Percentiles rank a stretch among this genome's conserved stretches.
Conservation (phyloP, 768 basidiomycete species). For the Sporobolomyces pararoseus region DNA sequence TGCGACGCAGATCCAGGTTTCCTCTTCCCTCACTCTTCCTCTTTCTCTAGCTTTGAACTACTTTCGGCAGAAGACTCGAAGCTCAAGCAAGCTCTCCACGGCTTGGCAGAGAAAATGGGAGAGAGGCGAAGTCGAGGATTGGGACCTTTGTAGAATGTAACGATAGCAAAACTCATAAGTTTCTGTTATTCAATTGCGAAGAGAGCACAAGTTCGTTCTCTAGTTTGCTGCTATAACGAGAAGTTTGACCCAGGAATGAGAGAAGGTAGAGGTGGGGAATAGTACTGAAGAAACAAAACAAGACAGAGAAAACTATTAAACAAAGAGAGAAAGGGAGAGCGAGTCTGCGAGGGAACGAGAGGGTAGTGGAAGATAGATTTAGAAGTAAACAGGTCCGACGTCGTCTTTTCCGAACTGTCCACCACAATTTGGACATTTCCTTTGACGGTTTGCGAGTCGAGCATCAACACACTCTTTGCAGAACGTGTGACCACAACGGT, state of each 20-base stretch:
- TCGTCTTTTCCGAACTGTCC: slow-evolving; percentile 76
- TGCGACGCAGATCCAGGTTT: slow-evolving; percentile 33
- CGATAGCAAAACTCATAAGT: no score
- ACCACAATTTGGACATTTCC: slow-evolving; percentile 89
- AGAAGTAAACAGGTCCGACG: slow-evolving; percentile 65
- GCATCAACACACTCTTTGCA: slow-evolving; percentile 64
- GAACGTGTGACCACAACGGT: slow-evolving; percentile 40
- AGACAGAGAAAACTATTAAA: no score
- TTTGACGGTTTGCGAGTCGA: slow-evolving; percentile 81
- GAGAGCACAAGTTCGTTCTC: no score
- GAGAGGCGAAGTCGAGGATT: not conserved
- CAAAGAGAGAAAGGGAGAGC: not conserved
- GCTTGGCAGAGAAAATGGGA: not conserved
- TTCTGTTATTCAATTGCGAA: no score
- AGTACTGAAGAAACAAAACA: not conserved
- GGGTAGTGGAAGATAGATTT: slow-evolving; percentile 44
- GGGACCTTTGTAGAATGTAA: not conserved
- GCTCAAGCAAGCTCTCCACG: not conserved
- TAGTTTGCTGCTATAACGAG: no score
- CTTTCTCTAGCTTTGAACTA: not conserved
- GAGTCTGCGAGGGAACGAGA: not conserved
- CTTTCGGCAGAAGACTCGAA: not conserved
- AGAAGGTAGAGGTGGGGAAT: not conserved
- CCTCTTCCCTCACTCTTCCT: slow-evolving; percentile 35
- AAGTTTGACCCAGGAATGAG: no score